A percentile compares a stretch with the other conserved stretches of the same genome.
Evolutionary conservation across 2,329 filamentous ascomycete species (phyloP).

Genomic region (Zasmidium angulare): DNA sequence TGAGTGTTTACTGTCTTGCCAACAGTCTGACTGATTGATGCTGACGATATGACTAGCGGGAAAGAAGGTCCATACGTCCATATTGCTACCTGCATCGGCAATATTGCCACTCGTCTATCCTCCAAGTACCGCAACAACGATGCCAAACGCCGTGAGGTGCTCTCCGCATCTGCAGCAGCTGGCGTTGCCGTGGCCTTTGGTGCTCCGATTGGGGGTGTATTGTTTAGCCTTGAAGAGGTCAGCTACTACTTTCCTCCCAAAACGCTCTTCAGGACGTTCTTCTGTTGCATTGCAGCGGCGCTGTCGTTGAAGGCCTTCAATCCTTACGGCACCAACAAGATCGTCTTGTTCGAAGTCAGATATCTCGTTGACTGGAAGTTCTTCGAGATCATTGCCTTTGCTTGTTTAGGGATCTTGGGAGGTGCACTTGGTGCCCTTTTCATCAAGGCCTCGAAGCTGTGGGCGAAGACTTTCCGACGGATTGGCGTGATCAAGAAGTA

Average conservation of each 20-base stretch:
- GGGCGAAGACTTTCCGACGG: slow-evolving; percentile 85
- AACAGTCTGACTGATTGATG: not conserved
- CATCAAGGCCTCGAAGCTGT: slow-evolving; percentile 89
- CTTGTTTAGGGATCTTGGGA: slow-evolving; percentile 81
- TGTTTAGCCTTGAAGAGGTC: slow-evolving; percentile 94
- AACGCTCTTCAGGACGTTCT: slow-evolving; percentile 95
- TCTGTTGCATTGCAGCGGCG: slow-evolving; percentile 90
- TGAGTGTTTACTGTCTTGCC: not conserved
- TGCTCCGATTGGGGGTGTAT: slow-evolving; percentile 81
- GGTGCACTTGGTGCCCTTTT: slow-evolving; percentile 85
- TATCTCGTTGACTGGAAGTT: slow-evolving; percentile 90
- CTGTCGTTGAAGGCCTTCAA: slow-evolving; percentile 92
- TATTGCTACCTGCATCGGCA: slow-evolving; percentile 91
- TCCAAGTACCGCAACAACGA: slow-evolving; percentile 92
- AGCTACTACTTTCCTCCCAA: slow-evolving; percentile 97
- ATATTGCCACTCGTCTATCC: slow-evolving; percentile 92
- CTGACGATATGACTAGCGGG: slow-evolving; percentile 46
- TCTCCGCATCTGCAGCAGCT: slow-evolving; percentile 89
- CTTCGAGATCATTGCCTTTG: slow-evolving; percentile 84
- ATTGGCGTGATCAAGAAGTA: slow-evolving; percentile 76
- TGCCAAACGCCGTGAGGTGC: slow-evolving; percentile 85
- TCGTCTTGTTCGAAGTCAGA: slow-evolving; percentile 92
- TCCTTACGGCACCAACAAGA: slow-evolving; percentile 93
- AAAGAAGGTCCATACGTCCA: slow-evolving; percentile 98
- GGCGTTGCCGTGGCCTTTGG: slow-evolving; percentile 95